These are phyloP conservation scores for Somion occarium DNA, from an alignment of 1,284 basidiomycete genomes.

Conservation along the genomic window DNA sequence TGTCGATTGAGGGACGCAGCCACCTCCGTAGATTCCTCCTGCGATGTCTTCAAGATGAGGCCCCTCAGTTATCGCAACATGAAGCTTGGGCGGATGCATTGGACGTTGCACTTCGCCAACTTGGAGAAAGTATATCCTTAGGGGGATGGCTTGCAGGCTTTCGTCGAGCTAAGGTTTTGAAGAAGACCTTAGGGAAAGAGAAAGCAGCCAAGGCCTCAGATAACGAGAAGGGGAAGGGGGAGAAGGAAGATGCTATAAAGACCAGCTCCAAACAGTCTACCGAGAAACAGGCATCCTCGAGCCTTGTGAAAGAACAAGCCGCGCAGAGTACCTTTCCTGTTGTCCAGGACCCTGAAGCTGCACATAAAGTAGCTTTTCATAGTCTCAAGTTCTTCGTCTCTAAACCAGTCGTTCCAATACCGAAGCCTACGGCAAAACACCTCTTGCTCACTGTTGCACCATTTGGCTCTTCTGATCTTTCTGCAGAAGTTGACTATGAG, in stretches of 20 bases:
- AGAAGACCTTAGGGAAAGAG: slow-evolving; percentile 14
- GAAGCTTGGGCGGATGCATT: slow-evolving; percentile 23
- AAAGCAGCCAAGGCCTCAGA: slow-evolving; percentile 10
- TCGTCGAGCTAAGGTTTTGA: slow-evolving; percentile 18
- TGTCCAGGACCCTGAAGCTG: slow-evolving; percentile 7
- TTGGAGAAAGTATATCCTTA: slow-evolving; percentile 20
- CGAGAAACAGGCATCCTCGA: not conserved
- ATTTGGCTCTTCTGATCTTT: slow-evolving; percentile 28
- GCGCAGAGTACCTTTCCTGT: not conserved
- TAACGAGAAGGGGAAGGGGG: slow-evolving; percentile 12
- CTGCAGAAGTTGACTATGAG: slow-evolving; percentile 38
- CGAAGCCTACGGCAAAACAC: slow-evolving; percentile 35
- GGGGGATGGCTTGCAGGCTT: slow-evolving; percentile 28
- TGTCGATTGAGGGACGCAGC: slow-evolving; percentile 20
- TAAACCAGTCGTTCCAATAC: slow-evolving; percentile 21
- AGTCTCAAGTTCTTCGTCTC: slow-evolving; percentile 30
- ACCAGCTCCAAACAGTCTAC: slow-evolving; percentile 2
- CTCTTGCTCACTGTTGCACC: slow-evolving; percentile 45
- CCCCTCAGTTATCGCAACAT: slow-evolving; percentile 12
- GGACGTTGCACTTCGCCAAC: slow-evolving; percentile 18
- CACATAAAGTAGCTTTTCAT: slow-evolving; percentile 13
- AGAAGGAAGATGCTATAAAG: slow-evolving; percentile 14
- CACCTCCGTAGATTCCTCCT: slow-evolving; percentile 24
- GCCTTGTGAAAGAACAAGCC: not conserved
- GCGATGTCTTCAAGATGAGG: slow-evolving; percentile 21